Conservation (phyloP, 176 grass and related monocot species). For the Chrysopogon serrulatus region DNA sequence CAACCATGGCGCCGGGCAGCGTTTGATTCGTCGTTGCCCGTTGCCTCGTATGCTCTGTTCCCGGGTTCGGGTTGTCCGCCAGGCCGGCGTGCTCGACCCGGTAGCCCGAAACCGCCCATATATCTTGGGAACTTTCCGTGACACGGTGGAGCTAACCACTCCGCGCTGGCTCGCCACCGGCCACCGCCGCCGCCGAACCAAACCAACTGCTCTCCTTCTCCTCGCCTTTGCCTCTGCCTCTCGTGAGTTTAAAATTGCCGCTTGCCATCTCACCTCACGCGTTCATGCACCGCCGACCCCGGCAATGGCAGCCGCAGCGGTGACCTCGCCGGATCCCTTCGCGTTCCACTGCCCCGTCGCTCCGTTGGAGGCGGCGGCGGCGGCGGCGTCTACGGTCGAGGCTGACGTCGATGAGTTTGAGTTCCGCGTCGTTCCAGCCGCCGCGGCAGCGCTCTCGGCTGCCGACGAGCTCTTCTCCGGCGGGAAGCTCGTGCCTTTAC, state of each 20-base stretch:
- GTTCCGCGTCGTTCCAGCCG: conserved; percentile 42
- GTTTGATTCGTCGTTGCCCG: conserved; percentile 8
- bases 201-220: neutral
- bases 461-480: conserved; percentile 70
- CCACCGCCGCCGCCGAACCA: neutral
- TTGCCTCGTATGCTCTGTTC: conserved; percentile 39
- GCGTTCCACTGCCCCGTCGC: neutral
- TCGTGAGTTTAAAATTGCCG: neutral
- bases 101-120: neutral
- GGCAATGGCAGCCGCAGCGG: conserved; percentile 44
- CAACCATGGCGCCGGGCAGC: neutral
- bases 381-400: neutral
- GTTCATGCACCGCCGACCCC: conserved; percentile 37
- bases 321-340: conserved; percentile 34
- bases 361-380: neutral
- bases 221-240: neutral
- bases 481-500: conserved; percentile 61
- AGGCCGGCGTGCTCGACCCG: neutral
- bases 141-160: conserved; percentile 37
- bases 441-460: conserved; percentile 44
- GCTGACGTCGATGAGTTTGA: conserved; percentile 38
- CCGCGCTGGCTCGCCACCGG: conserved; percentile 7
- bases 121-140: conserved; percentile 28
- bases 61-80: neutral
- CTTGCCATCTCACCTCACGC: neutral